Conservation (phyloP, 2,329 filamentous ascomycete genomes). For the Neofusicoccum sp. region DNA sequence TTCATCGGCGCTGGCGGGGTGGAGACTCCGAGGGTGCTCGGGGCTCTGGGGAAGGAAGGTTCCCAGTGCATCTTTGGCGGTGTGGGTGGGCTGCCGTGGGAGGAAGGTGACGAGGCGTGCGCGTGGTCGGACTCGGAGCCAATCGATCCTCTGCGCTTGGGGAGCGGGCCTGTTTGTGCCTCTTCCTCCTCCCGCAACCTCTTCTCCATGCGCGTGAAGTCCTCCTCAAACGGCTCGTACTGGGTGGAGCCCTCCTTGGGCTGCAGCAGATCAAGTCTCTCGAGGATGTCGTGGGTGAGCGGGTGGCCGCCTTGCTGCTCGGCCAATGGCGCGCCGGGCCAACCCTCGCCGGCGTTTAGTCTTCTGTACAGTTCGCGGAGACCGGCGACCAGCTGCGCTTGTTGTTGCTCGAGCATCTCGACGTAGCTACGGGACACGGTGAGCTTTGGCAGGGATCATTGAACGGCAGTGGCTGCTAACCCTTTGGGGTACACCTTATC, state of each 20-base stretch:
- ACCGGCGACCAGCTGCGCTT: slow-evolving; percentile 59
- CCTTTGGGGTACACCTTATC: slow-evolving; percentile 69
- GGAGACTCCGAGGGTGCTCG: neutral
- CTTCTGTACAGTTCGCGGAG: slow-evolving; percentile 61
- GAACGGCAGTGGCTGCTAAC: slow-evolving; percentile 42
- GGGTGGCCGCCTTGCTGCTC: slow-evolving; percentile 55
- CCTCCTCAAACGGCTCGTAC: slow-evolving; percentile 58
- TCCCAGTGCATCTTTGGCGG: slow-evolving; percentile 8
- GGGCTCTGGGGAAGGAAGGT: slow-evolving; percentile 3
- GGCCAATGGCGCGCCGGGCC: slow-evolving; percentile 55
- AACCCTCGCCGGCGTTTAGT: slow-evolving; percentile 51
- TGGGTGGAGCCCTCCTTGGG: slow-evolving; percentile 45
- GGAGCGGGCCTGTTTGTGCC: slow-evolving; percentile 45
- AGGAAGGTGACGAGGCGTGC: slow-evolving; percentile 39
- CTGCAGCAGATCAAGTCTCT: slow-evolving; percentile 58
- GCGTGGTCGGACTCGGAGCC: slow-evolving; percentile 59
- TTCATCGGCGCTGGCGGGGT: neutral
- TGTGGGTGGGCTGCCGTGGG: slow-evolving; percentile 36
- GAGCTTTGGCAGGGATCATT: neutral
- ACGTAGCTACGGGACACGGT: slow-evolving; percentile 50
- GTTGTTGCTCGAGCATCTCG: slow-evolving; percentile 67
- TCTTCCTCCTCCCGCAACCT: slow-evolving; percentile 54
- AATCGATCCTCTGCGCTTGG: slow-evolving; percentile 41
- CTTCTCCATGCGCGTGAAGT: slow-evolving; percentile 55
- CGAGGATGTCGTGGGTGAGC: slow-evolving; percentile 63